Conservation (phyloP, 2,329 filamentous ascomycete species). For the Plenodomus tracheiphilus region DNA sequence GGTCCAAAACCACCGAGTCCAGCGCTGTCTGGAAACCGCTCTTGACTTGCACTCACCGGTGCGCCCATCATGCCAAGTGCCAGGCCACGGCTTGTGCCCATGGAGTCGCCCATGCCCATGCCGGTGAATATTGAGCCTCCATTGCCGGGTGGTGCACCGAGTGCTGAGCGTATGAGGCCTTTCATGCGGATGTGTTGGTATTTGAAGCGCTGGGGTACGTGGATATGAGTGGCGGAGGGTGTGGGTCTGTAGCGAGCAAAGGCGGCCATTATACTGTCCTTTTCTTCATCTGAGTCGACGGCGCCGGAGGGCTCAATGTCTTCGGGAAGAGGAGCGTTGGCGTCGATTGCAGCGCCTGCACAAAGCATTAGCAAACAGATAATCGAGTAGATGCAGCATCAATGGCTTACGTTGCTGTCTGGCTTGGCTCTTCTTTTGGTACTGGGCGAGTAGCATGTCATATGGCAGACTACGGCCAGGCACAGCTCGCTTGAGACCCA, state of each 20-base stretch:
- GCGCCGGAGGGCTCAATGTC: constrained; percentile 71
- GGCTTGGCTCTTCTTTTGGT: constrained; percentile 94
- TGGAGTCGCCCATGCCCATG: constrained; percentile 22
- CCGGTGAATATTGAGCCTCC: constrained; percentile 26
- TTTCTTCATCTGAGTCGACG: constrained; percentile 94
- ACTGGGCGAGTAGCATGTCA: constrained; percentile 75
- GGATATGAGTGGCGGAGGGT: constrained; percentile 69
- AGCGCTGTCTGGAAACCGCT: constrained; percentile 37
- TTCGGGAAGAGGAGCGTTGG: constrained; percentile 87
- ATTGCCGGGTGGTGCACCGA: constrained; percentile 51
- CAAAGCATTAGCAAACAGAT: constrained; percentile 5
- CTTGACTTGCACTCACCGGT: constrained; percentile 31
- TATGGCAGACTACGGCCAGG: constrained; percentile 86
- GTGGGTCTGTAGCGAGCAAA: constrained; percentile 73
- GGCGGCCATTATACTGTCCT: constrained; percentile 82
- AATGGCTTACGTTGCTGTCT: constrained; percentile 84
- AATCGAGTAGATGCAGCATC: background rate
- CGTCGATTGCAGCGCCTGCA: constrained; percentile 87
- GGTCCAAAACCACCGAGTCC: constrained; percentile 33
- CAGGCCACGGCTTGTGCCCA: constrained; percentile 24
- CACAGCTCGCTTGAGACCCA: constrained; percentile 90
- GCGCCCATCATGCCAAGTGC: constrained; percentile 39
- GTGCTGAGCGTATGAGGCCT: constrained; percentile 63
- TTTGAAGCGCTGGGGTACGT: constrained; percentile 56
- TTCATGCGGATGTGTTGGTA: constrained; percentile 67